Evolutionary conservation across 2,329 filamentous ascomycete genomes (phyloP).

Genomic region (Cercospora sp.): DNA sequence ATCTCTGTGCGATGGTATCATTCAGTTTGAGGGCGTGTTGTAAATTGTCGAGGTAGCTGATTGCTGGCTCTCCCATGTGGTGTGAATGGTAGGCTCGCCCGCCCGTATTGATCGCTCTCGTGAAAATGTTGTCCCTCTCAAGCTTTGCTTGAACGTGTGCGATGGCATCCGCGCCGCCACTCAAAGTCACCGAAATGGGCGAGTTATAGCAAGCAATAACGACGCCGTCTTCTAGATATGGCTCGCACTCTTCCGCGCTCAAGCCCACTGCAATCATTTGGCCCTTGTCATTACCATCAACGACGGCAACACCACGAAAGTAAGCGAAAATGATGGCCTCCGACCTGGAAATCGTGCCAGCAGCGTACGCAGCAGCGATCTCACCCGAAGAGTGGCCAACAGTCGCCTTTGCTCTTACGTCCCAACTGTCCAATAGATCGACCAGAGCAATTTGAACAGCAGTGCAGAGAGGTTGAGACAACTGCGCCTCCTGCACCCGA

Average conservation of each 20-base stretch:
- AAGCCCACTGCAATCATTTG: constrained; percentile 39
- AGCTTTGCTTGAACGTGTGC: constrained; percentile 35
- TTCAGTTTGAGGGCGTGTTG: not conserved
- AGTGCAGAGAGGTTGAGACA: constrained; percentile 20
- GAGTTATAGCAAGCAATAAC: constrained; percentile 39
- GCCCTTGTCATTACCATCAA: constrained; percentile 19
- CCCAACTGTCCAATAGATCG: constrained; percentile 5
- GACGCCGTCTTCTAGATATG: not conserved
- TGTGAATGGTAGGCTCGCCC: not conserved
- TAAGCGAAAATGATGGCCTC: constrained; percentile 20
- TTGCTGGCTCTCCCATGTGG: not conserved
- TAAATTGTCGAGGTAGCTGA: not conserved
- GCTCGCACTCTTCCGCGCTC: constrained; percentile 30
- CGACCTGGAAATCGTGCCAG: constrained; percentile 23
- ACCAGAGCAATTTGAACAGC: constrained; percentile 22
- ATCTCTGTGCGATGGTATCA: not conserved
- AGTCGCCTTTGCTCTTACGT: constrained; percentile 24
- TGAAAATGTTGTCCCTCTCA: constrained; percentile 46
- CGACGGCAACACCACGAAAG: constrained; percentile 20
- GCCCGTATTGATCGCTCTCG: not conserved
- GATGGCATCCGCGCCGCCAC: constrained; percentile 23
- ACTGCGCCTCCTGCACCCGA: constrained; percentile 37
- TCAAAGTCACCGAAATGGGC: constrained; percentile 41
- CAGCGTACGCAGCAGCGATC: constrained; percentile 38
- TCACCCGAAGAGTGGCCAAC: constrained; percentile 38